Evolutionary conservation across 2,329 filamentous ascomycete genomes (phyloP).

Genomic region (Aspergillus oerlinghausenensis): DNA sequence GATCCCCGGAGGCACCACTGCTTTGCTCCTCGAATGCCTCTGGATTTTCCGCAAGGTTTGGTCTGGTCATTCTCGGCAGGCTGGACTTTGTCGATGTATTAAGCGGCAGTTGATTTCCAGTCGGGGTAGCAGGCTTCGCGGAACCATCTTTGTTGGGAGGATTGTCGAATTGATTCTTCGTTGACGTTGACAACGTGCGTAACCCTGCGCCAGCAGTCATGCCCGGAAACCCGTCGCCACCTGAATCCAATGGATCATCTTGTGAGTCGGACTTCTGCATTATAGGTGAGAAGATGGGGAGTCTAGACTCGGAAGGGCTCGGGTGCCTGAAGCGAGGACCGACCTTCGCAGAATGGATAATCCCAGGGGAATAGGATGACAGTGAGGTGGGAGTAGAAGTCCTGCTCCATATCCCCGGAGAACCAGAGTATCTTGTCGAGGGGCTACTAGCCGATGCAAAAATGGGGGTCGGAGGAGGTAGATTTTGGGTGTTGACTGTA

Average conservation of each 20-base stretch:
- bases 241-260: slow-evolving; percentile 13
- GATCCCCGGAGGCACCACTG: not conserved
- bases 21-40: not conserved
- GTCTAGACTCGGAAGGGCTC: slow-evolving; percentile 35
- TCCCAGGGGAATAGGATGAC: slow-evolving; percentile 47
- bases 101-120: slow-evolving; percentile 59
- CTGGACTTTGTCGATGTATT: slow-evolving; percentile 58
- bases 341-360: slow-evolving; percentile 38
- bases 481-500: slow-evolving; percentile 29
- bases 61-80: slow-evolving; percentile 34
- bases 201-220: slow-evolving; percentile 6
- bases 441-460: slow-evolving; percentile 40
- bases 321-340: slow-evolving; percentile 32
- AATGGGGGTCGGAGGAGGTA: slow-evolving; percentile 36
- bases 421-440: slow-evolving; percentile 44
- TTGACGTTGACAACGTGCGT: not conserved
- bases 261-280: slow-evolving; percentile 16
- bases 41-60: slow-evolving; percentile 19
- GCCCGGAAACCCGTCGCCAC: slow-evolving; percentile 10
- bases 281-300: slow-evolving; percentile 26
- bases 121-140: slow-evolving; percentile 21
- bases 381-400: slow-evolving; percentile 47
- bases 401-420: slow-evolving; percentile 44
- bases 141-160: not conserved
- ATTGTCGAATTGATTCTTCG: slow-evolving; percentile 3